These are phyloP conservation scores for Trichophyton simii DNA, from an alignment of 2,329 filamentous ascomycete species.

Conservation along the genomic window DNA sequence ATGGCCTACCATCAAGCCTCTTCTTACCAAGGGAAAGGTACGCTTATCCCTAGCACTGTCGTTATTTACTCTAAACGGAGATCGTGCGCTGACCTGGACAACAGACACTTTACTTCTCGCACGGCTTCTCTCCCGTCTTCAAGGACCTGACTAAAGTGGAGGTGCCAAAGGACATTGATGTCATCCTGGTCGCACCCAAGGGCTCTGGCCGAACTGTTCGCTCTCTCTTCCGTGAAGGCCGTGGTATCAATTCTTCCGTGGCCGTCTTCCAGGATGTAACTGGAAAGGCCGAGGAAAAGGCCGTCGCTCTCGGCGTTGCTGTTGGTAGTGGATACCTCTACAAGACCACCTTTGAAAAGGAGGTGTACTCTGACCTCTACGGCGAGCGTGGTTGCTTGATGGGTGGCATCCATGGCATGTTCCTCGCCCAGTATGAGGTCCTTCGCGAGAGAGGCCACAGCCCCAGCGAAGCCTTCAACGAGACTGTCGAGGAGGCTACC, in stretches of 20 bases:
- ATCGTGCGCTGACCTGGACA: constrained; percentile 10
- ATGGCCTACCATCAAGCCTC: constrained; percentile 95
- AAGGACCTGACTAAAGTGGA: constrained; percentile 99
- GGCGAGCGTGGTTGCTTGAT: constrained; percentile 99
- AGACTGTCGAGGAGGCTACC: constrained; percentile 99
- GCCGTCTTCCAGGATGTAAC: constrained; percentile 98
- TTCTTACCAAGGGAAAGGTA: constrained; percentile 97
- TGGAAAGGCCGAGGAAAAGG: constrained; percentile 96
- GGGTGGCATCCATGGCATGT: constrained; percentile 99
- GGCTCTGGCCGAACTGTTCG: constrained; percentile 97
- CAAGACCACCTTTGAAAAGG: constrained; percentile 99
- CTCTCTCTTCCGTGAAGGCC: constrained; percentile 96
- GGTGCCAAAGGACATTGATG: constrained; percentile 86
- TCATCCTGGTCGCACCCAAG: constrained; percentile 99
- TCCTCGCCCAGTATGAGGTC: constrained; percentile 99
- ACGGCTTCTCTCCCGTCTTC: constrained; percentile 99
- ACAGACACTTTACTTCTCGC: constrained; percentile 98
- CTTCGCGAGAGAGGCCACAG: constrained; percentile 96
- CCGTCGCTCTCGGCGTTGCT: constrained; percentile 88
- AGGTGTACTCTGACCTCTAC: constrained; percentile 99
- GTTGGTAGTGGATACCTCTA: constrained; percentile 98
- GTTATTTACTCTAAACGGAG: background rate
- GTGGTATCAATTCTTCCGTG: constrained; percentile 98
- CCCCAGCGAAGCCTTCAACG: constrained; percentile 98
- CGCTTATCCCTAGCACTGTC: background rate